Evolutionary conservation across 495 filamentous ascomycete species (phyloP), one percentile per base, ranked within the genome.

Genomic region (Penicillium simplicissimum): DNA sequence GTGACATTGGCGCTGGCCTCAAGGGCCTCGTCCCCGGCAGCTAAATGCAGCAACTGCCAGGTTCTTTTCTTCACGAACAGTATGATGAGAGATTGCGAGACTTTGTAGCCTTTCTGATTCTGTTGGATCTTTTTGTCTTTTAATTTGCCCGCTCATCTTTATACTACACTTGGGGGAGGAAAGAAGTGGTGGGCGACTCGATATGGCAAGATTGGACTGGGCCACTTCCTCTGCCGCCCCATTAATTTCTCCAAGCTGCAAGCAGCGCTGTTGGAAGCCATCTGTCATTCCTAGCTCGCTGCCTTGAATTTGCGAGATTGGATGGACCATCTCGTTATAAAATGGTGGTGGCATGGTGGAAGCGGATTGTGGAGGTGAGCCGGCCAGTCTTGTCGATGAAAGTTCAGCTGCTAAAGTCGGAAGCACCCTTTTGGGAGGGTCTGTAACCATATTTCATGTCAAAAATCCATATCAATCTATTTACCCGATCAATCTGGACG

Each of bases 1-100:
- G 95, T 61, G 96, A 97, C 72, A 89, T 97, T 70, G 78, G 78
- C 58, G 84, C 86, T 49, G 92, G 92, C 60, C 87, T 96, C 77
- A 96, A 95, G 81, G 93, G 93, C 28, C 91, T 93, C 83, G 87
- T 95, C 57, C 76, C 80, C 35, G 80, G 81, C 64, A 79, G 74
- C 76, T 81, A 79, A 74, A 67, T 59, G 57, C 57, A 45, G 48
- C 59, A 61, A 64, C 58, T 65, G 63, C 33, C 52, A 47, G 37
- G 33, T 51, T 67, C 53, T 66, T 67, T 54, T 66, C 66, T 71
- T 76, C 58, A 76, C 65, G 75, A 76, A 64, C 60, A 71, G 73
- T 70, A 75, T 74, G 71, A 72, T 62, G 58, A 69, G 66, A 61
- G 73, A 66, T 42, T 56, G 42, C 37, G 36, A 11, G 36, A 11